These are phyloP conservation scores for Neurospora pannonica DNA, from an alignment of 495 filamentous ascomycete genomes.

Conservation along the genomic window DNA sequence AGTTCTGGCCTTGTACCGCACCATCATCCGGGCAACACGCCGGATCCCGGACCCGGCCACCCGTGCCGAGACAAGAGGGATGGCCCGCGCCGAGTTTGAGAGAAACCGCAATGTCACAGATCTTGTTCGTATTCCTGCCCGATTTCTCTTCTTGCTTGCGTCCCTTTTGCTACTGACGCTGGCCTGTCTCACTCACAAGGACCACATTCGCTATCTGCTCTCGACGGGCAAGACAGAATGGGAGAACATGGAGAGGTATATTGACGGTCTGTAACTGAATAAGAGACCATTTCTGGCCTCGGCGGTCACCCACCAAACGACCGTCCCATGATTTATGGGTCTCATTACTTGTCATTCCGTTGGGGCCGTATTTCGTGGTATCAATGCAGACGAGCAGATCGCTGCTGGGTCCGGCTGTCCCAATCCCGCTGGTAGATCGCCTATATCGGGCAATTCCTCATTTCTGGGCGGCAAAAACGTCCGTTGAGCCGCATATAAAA, in stretches of 20 bases:
- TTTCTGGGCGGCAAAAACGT: not conserved
- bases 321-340: not conserved
- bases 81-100: slow-evolving; percentile 70
- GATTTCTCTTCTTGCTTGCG: not conserved
- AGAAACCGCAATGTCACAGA: slow-evolving; percentile 62
- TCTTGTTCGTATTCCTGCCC: slow-evolving; percentile 37
- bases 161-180: slow-evolving; percentile 5
- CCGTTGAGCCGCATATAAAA: not conserved
- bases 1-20: slow-evolving; percentile 47
- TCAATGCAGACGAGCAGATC: not conserved
- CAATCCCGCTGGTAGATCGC: not conserved
- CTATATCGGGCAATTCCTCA: not conserved
- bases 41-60: slow-evolving; percentile 42
- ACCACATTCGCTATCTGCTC: slow-evolving; percentile 46
- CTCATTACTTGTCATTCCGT: not conserved
- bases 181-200: slow-evolving; percentile 12
- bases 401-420: too few relatives aligned
- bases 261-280: slow-evolving; percentile 37
- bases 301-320: not conserved
- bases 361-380: not conserved
- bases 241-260: slow-evolving; percentile 51
- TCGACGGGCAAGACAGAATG: slow-evolving; percentile 51
- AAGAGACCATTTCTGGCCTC: not conserved
- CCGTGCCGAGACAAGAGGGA: slow-evolving; percentile 55
- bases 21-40: slow-evolving; percentile 42